Conservation (phyloP, 768 basidiomycete species). For the Arthromyces matolae region DNA sequence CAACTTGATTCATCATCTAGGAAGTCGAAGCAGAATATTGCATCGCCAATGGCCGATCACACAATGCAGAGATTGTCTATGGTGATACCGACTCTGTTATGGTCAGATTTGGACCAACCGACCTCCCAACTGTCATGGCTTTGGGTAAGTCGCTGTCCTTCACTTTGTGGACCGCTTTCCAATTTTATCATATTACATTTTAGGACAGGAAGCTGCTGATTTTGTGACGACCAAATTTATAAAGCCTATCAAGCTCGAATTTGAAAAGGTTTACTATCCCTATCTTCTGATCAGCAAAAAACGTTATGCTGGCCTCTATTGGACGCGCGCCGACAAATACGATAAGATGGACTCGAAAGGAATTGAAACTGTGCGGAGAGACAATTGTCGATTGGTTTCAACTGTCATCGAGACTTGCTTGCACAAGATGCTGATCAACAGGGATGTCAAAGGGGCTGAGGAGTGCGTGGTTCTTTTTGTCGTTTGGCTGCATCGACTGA, state of each 20-base stretch:
- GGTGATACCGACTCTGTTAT: slow-evolving; percentile 99
- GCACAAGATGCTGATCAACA: slow-evolving; percentile 95
- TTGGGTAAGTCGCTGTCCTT: slow-evolving; percentile 52
- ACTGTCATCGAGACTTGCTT: slow-evolving; percentile 98
- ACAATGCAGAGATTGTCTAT: slow-evolving; percentile 94
- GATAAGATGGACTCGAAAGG: slow-evolving; percentile 99
- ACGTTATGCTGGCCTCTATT: slow-evolving; percentile 96
- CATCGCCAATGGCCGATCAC: slow-evolving; percentile 75
- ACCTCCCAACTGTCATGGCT: slow-evolving; percentile 84
- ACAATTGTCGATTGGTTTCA: slow-evolving; percentile 97
- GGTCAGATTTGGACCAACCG: slow-evolving; percentile 92
- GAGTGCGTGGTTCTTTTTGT: slow-evolving; percentile 45
- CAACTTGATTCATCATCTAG: slow-evolving; percentile 29
- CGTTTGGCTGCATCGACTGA: background rate
- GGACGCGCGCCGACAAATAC: slow-evolving; percentile 92
- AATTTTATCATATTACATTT: slow-evolving; percentile 3
- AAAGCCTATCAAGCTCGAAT: slow-evolving; percentile 96
- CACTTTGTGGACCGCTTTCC: background rate
- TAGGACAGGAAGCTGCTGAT: slow-evolving; percentile 90
- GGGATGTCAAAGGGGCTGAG: slow-evolving; percentile 91
- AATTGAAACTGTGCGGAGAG: slow-evolving; percentile 98
- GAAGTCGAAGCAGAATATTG: slow-evolving; percentile 90
- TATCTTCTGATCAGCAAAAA: slow-evolving; percentile 98
- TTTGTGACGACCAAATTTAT: slow-evolving; percentile 89
- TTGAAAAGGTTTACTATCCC: slow-evolving; percentile 99